These are phyloP conservation scores for Jatropha curcas DNA, from an alignment of 345 rosid species.

Conservation along the genomic window DNA sequence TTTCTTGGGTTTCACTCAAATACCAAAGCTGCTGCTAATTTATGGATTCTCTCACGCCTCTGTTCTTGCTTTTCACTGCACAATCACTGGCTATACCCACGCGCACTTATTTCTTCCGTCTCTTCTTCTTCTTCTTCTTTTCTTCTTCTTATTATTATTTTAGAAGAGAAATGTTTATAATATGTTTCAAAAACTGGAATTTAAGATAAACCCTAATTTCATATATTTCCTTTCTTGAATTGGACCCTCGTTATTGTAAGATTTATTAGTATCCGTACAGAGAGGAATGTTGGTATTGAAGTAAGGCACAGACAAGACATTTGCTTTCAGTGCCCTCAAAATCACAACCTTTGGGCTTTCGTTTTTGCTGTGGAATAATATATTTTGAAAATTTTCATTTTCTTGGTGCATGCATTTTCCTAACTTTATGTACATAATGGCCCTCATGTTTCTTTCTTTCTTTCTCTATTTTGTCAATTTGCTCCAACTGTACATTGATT, in stretches of 20 bases:
- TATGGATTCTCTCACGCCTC: slow-evolving; percentile 2
- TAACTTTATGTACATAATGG: no score
- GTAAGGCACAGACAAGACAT: not conserved
- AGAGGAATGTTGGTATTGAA: not conserved
- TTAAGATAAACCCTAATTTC: no score
- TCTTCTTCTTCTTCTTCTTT: not conserved
- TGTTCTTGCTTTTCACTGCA: not conserved
- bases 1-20: slow-evolving; percentile 28
- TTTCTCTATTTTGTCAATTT: no score
- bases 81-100: slow-evolving; percentile 2
- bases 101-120: slow-evolving; percentile 10
- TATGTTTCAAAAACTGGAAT: no score
- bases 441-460: not conserved
- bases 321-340: not conserved
- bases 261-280: not conserved
- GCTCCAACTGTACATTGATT: no score
- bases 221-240: not conserved
- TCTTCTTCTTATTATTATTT: not conserved
- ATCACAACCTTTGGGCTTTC: not conserved
- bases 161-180: not conserved
- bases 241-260: not conserved
- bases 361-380: not conserved
- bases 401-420: not conserved
- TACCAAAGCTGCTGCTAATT: not conserved
- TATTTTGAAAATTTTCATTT: not conserved